phyloP scores from a whole-genome alignment of 2,329 filamentous ascomycete species.

The Fusarium redolens region DNA sequence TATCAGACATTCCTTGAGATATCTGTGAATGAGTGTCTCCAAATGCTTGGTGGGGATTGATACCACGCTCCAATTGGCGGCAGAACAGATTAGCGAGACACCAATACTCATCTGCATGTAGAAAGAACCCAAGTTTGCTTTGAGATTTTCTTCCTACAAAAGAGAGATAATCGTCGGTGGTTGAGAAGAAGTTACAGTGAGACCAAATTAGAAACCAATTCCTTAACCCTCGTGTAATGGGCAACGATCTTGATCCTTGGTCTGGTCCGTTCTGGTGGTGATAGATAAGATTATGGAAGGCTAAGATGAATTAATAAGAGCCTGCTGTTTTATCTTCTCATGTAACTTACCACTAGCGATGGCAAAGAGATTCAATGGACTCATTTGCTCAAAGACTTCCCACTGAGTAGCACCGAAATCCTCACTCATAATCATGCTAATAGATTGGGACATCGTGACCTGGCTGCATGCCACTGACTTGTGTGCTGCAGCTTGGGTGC shows the following conservation, averaged over 20 bases:
- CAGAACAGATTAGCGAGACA: not conserved
- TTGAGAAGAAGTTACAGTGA: not conserved
- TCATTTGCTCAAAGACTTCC: constrained; percentile 11
- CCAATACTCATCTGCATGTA: constrained; percentile 10
- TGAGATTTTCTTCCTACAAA: no score
- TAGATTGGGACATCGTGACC: not conserved
- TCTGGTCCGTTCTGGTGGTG: constrained; percentile 9
- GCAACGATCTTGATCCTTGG: not conserved
- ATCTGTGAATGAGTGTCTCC: not conserved
- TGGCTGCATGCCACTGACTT: not conserved
- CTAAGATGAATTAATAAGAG: not conserved
- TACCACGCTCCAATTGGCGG: not conserved
- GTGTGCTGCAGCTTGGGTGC: not conserved
- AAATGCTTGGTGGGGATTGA: not conserved
- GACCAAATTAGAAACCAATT: constrained; percentile 24
- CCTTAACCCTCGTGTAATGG: not conserved
- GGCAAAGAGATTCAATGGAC: constrained; percentile 13
- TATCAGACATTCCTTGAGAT: not conserved
- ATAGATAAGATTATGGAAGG: constrained; percentile 30
- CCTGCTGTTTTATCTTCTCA: no score
- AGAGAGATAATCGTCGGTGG: not conserved
- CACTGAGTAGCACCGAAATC: not conserved
- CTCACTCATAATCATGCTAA: not conserved
- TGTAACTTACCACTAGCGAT: constrained; percentile 17
- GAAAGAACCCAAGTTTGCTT: not conserved